Evolutionary conservation across 192 early-diverging fungal genomes (phyloP), one percentile per base, ranked within the genome.

Genomic region (Chytriomyces confervae): DNA sequence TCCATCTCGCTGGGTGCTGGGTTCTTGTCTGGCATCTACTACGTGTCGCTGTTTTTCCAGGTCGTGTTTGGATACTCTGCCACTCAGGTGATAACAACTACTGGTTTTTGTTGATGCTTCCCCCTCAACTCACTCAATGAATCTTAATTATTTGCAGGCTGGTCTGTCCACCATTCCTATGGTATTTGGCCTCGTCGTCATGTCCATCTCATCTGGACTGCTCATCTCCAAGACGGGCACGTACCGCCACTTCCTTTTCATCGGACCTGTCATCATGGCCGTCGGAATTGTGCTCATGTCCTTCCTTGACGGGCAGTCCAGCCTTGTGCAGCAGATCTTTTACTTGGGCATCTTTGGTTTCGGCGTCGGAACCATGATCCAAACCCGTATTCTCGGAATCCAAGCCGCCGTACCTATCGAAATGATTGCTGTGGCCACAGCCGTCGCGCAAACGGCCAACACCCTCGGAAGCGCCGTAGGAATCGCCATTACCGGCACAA

Each of bases 41-140:
- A 95, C 80, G 75, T 92, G n/a, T 91, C 93, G 36, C 70, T 84
- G 50, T 96, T 92, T 81, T 95, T 96, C 80, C 91, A 95, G 80
- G 85, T 97, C 61, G 92, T 95, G 23, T 85, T 90, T 62, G 91
- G 88, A 47, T 89, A 91, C 46, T 73, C 82, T 18, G 92, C 96
- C 0, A 95, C 93, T 1, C 79, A 85, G 7, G 36, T 36, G 36
- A 36, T 36, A 36, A 36, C 2, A 36, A 36, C 36, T 3, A 36
- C 36, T 36, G 36, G 36, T 36, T 36, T 36, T 36, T 36, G 36
- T 36, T 4, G 36, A 36, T 36, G 36, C 0, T 36, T 27, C 24
- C 24, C 24, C 36, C 36, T 0, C 36, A 36, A 36, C 36, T 36
- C 36, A 36, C 36, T 36, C 36, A 36, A 36, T 4, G 36, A 36